These are phyloP conservation scores for Backusella tuberculispora DNA, from an alignment of 192 early-diverging fungal genomes.

Conservation along the genomic window DNA sequence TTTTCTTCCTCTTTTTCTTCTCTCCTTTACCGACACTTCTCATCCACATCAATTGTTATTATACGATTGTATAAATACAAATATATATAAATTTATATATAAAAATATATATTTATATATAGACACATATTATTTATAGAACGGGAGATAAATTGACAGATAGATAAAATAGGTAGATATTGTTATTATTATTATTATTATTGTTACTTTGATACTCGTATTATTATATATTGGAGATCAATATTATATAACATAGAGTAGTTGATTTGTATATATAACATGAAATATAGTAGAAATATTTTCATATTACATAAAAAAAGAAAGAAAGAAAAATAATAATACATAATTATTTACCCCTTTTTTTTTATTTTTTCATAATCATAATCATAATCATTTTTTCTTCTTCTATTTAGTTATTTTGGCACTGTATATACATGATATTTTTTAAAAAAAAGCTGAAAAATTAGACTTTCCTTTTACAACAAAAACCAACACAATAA, in stretches of 20 bases:
- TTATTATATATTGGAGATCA: background rate
- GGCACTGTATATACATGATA: conserved; percentile 9
- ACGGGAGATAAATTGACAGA: background rate
- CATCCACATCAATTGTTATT: too few species aligned
- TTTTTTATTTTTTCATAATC: too few species aligned
- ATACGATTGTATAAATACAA: too few species aligned
- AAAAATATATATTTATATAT: background rate
- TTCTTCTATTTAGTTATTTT: conserved; percentile 4
- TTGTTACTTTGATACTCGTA: background rate
- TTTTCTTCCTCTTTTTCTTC: background rate
- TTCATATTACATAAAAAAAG: background rate
- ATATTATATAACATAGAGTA: background rate
- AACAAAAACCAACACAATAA: background rate
- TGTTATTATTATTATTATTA: too few species aligned
- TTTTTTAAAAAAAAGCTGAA: conserved; percentile 4
- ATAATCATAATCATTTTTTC: too few species aligned
- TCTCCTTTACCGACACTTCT: background rate
- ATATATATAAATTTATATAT: too few species aligned
- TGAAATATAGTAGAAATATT: background rate
- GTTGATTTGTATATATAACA: background rate
- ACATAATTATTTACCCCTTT: background rate
- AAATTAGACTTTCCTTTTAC: background rate
- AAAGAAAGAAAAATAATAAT: too few species aligned
- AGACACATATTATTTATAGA: background rate
- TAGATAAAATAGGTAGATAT: background rate